These are phyloP conservation scores for Penicillium brasilianum DNA, from an alignment of 2,329 filamentous ascomycete species.

Conservation along the genomic window DNA sequence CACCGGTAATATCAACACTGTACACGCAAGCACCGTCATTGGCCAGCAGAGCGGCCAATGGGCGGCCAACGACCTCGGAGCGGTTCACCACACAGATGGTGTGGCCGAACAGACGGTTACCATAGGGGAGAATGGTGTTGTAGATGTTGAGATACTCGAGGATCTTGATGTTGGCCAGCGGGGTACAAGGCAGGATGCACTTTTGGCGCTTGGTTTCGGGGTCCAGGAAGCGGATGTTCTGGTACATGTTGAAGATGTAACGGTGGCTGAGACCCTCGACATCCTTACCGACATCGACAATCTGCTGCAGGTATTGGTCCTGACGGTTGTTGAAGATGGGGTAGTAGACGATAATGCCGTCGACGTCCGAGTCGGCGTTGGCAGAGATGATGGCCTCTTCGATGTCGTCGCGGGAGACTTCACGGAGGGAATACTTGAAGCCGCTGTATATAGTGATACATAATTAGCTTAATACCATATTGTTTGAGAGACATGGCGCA, in stretches of 20 bases:
- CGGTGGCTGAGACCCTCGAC: conserved; percentile 93
- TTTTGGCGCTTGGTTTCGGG: conserved; percentile 70
- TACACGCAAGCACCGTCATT: conserved; percentile 97
- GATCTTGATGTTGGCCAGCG: conserved; percentile 94
- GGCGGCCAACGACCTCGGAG: conserved; percentile 92
- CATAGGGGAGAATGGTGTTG: conserved; percentile 90
- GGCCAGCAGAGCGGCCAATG: conserved; percentile 87
- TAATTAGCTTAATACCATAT: not conserved
- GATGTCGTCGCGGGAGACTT: conserved; percentile 82
- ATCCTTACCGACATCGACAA: conserved; percentile 87
- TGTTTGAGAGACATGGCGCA: not conserved
- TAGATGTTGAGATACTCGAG: conserved; percentile 95
- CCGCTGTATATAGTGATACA: conserved; percentile 61
- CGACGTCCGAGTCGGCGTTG: conserved; percentile 76
- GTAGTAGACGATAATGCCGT: conserved; percentile 97
- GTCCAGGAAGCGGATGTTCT: conserved; percentile 95
- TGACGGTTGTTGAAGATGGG: conserved; percentile 91
- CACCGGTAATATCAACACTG: conserved; percentile 88
- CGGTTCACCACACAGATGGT: conserved; percentile 97
- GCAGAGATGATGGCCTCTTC: conserved; percentile 87
- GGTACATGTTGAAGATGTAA: conserved; percentile 99
- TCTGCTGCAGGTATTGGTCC: conserved; percentile 95
- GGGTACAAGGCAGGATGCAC: conserved; percentile 93
- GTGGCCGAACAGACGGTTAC: conserved; percentile 89
- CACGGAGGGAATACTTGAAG: conserved; percentile 84